These are phyloP conservation scores for Fibroporia radiculosa DNA, from an alignment of 768 basidiomycete species.

Conservation along the genomic window DNA sequence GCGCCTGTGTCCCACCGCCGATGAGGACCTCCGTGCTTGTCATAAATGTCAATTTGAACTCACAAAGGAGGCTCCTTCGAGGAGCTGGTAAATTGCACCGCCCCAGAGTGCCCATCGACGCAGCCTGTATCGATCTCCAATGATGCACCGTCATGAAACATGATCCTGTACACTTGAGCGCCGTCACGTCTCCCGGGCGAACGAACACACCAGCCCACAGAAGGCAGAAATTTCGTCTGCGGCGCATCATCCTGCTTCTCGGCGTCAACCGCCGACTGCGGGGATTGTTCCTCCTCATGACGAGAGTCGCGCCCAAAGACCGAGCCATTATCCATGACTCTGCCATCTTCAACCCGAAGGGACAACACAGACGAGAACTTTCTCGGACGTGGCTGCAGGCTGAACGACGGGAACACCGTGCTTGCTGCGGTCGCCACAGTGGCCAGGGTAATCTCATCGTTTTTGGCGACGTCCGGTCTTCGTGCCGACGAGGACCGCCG, in stretches of 20 bases:
- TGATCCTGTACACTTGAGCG: slow-evolving; percentile 5
- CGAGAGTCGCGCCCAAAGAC: neutral
- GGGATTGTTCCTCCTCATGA: neutral
- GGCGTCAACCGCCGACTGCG: neutral
- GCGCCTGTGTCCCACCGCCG: no score
- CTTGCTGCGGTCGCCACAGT: slow-evolving; percentile 1
- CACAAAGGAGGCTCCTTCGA: neutral
- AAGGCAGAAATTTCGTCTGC: slow-evolving; percentile 6
- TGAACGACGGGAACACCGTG: slow-evolving; percentile 2
- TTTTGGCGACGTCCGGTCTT: neutral
- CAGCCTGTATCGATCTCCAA: slow-evolving; percentile 4
- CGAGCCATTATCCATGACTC: neutral
- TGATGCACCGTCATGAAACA: slow-evolving; percentile 10
- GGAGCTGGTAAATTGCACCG: neutral
- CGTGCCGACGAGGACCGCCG: neutral
- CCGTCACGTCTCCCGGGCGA: neutral
- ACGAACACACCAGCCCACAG: slow-evolving; percentile 11
- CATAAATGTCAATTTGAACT: neutral
- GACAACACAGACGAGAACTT: slow-evolving; percentile 5
- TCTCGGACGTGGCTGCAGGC: slow-evolving; percentile 5
- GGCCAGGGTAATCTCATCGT: neutral
- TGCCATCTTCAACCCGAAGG: neutral
- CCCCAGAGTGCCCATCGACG: neutral
- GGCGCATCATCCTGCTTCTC: neutral
- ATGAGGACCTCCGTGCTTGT: neutral